phyloP scores from a whole-genome alignment of 257 asterid genomes.

The Nicotiana tabacum region DNA sequence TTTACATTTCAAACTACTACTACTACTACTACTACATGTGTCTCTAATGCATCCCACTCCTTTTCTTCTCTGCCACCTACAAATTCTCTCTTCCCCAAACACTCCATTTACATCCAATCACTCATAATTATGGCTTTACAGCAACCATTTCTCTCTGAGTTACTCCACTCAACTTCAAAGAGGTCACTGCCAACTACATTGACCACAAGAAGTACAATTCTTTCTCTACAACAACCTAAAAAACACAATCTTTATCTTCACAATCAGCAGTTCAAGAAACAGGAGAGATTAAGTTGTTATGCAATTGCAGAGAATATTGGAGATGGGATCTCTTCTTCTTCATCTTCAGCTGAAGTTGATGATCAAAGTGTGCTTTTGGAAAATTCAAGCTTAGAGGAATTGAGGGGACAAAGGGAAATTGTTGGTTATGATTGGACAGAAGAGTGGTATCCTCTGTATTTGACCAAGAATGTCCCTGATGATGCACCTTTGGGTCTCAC shows the following conservation, averaged over 20 bases:
- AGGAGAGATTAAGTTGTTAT: not conserved
- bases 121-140: constrained; percentile 18
- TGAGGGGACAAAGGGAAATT: constrained; percentile 22
- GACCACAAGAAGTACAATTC: not conserved
- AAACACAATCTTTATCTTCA: not conserved
- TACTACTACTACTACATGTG: not conserved
- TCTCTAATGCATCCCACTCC: not conserved
- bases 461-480: constrained; percentile 75
- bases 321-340: not conserved
- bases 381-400: constrained; percentile 36
- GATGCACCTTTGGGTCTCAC: constrained; percentile 92
- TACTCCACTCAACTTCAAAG: not conserved
- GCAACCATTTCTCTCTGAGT: constrained; percentile 16
- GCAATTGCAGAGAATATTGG: constrained; percentile 15
- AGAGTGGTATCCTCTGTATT: constrained; percentile 92
- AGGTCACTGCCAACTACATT: not conserved
- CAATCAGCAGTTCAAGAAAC: not conserved
- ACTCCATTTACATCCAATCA: not conserved
- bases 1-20: not conserved
- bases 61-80: not conserved
- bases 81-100: not conserved
- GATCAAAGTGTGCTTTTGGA: constrained; percentile 32
- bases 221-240: constrained; percentile 2
- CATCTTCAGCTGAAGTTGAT: constrained; percentile 7
- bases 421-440: constrained; percentile 77